Conservation (phyloP, 2,329 filamentous ascomycete genomes). For the Meredithiella fracta region DNA sequence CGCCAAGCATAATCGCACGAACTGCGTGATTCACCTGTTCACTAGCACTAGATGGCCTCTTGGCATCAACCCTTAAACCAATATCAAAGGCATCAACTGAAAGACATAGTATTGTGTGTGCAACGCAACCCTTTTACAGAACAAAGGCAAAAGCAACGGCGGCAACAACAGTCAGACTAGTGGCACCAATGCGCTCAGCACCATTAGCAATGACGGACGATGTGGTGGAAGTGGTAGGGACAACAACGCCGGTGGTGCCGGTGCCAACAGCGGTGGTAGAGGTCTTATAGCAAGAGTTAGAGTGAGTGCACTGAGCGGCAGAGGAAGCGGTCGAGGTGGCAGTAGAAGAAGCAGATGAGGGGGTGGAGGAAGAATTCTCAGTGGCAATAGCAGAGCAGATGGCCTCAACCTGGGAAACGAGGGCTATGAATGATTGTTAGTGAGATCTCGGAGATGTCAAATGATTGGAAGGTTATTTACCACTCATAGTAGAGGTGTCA, state of each 20-base stretch:
- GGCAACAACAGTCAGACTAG: constrained; percentile 18
- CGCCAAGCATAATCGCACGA: too few species aligned
- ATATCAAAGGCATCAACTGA: too few species aligned
- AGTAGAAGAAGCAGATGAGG: constrained; percentile 12
- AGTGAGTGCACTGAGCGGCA: too few species aligned
- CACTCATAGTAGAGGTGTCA: constrained; percentile 21
- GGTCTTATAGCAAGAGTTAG: too few species aligned
- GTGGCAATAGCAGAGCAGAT: constrained; percentile 18
- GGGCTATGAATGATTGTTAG: constrained; percentile 16
- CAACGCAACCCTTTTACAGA: constrained; percentile 17
- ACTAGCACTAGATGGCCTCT: neutral
- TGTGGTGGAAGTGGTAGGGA: constrained; percentile 18
- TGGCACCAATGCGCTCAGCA: constrained; percentile 19
- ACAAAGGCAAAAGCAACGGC: constrained; percentile 21
- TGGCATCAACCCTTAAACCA: neutral
- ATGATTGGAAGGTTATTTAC: constrained; percentile 18
- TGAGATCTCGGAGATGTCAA: neutral
- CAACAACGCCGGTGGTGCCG: constrained; percentile 11
- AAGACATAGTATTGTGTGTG: neutral
- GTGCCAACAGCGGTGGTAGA: constrained; percentile 4
- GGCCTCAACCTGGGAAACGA: constrained; percentile 16
- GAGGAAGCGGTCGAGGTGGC: constrained; percentile 1
- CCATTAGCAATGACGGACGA: constrained; percentile 14
- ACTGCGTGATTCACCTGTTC: neutral
- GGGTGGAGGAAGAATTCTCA: constrained; percentile 13